Evolutionary conservation across 352 stramenopile genomes (phyloP), one percentile per base, ranked within the genome.

Genomic region (Phytophthora citrophthora): DNA sequence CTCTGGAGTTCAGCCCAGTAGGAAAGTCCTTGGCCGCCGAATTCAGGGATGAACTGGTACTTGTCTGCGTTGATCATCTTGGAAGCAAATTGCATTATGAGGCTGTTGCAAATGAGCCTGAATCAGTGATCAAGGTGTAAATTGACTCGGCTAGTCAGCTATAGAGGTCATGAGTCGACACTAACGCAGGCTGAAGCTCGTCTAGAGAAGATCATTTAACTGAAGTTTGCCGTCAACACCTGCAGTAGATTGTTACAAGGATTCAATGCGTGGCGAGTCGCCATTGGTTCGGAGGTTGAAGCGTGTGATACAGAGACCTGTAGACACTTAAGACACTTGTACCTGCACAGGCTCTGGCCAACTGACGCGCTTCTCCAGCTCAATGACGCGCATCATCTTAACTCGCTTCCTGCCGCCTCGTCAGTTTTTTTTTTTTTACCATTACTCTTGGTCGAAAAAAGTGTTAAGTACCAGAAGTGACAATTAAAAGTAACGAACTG

Each of bases 11-110:
- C 85, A 36, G 68, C 70, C 69, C 83, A 90, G 75, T 89, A 94
- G 20, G 72, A 65, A 36, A 74, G 70, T n/a, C 81, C 82, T 41
- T 95, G 87, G 54, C 87, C 87, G 56, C 82, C 79, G 64, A 91
- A 94, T 64, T 90, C 70, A 18, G 79, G 61, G 18, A 90, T 75
- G 51, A 79, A 67, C 46, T 41, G 60, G 50, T 49, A 76, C 54
- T 66, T 72, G 44, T 50, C 47, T 36, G 62, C 71, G 31, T 32
- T 39, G 41, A 62, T 48, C 18, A 48, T 41, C 12, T 10, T 41
- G 13, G 10, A 3, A 27, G 45, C 24, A 20, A 38, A 51, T 51
- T 34, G 45, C 32, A 51, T 38, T 51, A 26, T 51, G 48, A 55
- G 48, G 2, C 16, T 13, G 29, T 1, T 43, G 47, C 12, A 34